Percentiles rank a stretch among this genome's conserved stretches.
Conservation (phyloP, 108 stramenopile genomes). For the Cyclotella choctawhatcheeana region DNA sequence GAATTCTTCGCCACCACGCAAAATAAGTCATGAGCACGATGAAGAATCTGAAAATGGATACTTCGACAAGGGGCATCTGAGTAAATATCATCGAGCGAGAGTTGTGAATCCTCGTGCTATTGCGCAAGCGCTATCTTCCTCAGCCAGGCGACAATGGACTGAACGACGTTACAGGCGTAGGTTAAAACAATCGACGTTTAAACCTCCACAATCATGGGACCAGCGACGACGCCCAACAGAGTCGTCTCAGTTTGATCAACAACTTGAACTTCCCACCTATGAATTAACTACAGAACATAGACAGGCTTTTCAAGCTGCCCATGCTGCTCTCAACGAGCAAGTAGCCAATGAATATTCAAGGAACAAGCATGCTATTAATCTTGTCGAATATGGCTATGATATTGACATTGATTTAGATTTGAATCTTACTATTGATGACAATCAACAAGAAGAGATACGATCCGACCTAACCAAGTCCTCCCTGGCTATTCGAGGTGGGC, state of each 20-base stretch:
- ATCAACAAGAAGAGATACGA: conserved; percentile 27
- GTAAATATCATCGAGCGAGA: not conserved
- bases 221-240: not conserved
- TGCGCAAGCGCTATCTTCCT: conserved; percentile 15
- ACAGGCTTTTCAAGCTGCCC: conserved; percentile 29
- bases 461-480: conserved; percentile 41
- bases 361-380: conserved; percentile 14
- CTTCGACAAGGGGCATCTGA: not conserved
- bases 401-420: conserved; percentile 23
- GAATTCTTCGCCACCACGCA: conserved; percentile 6
- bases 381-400: conserved; percentile 26
- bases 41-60: conserved; percentile 18
- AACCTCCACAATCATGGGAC: not conserved
- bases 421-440: conserved; percentile 1
- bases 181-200: conserved; percentile 21
- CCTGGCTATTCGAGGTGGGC: conserved; percentile 33
- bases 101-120: conserved; percentile 13
- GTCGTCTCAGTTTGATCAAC: not conserved
- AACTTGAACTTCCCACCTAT: not conserved
- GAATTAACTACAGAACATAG: conserved; percentile 30
- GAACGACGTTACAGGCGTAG: conserved; percentile 37
- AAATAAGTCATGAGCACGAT: not conserved
- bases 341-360: conserved; percentile 20
- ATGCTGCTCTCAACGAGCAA: conserved; percentile 27
- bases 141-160: conserved; percentile 31